phyloP scores from a whole-genome alignment of 2,329 filamentous ascomycete species.

The Exophiala xenobiotica region DNA sequence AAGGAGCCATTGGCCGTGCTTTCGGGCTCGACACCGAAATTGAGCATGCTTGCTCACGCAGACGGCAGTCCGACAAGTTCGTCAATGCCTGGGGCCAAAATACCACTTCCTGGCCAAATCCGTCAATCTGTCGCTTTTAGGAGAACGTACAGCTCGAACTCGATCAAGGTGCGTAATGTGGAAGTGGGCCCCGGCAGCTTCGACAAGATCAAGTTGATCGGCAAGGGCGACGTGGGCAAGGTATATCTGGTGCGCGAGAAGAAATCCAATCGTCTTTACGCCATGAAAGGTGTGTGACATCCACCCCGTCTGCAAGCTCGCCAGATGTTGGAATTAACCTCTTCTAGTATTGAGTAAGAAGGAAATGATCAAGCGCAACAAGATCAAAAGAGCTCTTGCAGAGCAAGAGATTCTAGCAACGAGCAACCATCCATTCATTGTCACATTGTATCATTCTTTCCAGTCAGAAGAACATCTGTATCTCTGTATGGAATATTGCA shows the following conservation, averaged over 20 bases:
- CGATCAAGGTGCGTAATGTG: conserved; percentile 96
- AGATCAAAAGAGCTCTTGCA: conserved; percentile 96
- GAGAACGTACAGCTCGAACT: conserved; percentile 97
- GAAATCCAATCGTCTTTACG: conserved; percentile 91
- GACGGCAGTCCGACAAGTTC: conserved; percentile 42
- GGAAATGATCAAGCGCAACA: conserved; percentile 99
- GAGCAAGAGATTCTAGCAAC: conserved; percentile 98
- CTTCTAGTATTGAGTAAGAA: conserved; percentile 90
- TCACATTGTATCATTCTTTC: conserved; percentile 97
- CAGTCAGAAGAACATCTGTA: conserved; percentile 98
- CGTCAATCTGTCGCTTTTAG: conserved; percentile 72
- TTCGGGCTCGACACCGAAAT: conserved; percentile 52
- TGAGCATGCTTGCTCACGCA: conserved; percentile 53
- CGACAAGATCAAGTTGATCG: conserved; percentile 99
- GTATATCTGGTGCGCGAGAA: conserved; percentile 97
- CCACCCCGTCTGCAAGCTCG: too few species aligned
- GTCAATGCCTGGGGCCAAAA: conserved; percentile 52
- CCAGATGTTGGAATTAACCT: conserved; percentile 40
- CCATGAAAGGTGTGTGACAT: conserved; percentile 82
- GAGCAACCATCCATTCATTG: conserved; percentile 98
- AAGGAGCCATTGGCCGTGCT: conserved; percentile 72
- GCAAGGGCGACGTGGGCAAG: conserved; percentile 97
- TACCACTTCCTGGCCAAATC: conserved; percentile 66
- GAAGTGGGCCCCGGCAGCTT: conserved; percentile 95
- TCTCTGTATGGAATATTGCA: conserved; percentile 99